phyloP scores from a whole-genome alignment of 2,329 filamentous ascomycete species.

The Arthrobotrys musiformis region DNA sequence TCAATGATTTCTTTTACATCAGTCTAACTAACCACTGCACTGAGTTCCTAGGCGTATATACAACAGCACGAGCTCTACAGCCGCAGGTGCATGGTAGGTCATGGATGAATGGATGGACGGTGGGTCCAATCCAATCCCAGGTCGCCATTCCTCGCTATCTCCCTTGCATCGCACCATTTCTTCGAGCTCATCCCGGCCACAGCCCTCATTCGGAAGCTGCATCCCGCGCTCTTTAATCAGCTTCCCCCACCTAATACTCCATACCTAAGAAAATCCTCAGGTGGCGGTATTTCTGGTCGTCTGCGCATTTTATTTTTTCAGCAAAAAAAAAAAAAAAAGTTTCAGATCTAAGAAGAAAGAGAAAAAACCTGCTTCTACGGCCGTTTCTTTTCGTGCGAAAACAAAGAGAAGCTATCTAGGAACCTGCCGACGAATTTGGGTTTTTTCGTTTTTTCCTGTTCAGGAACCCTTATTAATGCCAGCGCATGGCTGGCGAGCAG shows the following conservation, averaged over 20 bases:
- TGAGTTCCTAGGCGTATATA: too few relatives aligned
- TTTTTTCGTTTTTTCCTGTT: background rate
- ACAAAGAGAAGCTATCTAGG: background rate
- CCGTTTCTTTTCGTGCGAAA: background rate
- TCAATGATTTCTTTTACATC: background rate
- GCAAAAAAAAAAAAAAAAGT: background rate
- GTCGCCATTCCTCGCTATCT: conserved; percentile 19
- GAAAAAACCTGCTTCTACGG: background rate
- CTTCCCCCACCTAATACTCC: conserved; percentile 3
- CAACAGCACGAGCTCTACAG: background rate
- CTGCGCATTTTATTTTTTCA: conserved; percentile 22
- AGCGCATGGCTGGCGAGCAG: background rate
- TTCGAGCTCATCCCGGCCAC: conserved; percentile 27
- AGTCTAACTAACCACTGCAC: too few relatives aligned
- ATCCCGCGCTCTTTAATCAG: conserved; percentile 34
- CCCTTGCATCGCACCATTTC: conserved; percentile 29
- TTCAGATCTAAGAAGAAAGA: background rate
- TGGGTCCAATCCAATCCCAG: conserved; percentile 17
- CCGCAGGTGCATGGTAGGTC: background rate
- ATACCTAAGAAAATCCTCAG: background rate
- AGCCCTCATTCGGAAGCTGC: conserved; percentile 46
- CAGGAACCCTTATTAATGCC: conserved; percentile 4
- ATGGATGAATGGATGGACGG: background rate
- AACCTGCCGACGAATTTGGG: background rate
- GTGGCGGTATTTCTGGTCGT: conserved; percentile 3